Percentiles rank a stretch among this genome's conserved stretches.
These are phyloP conservation scores for Zopfia rhizophila DNA, from an alignment of 2,329 filamentous ascomycete species.

Conservation along the genomic window DNA sequence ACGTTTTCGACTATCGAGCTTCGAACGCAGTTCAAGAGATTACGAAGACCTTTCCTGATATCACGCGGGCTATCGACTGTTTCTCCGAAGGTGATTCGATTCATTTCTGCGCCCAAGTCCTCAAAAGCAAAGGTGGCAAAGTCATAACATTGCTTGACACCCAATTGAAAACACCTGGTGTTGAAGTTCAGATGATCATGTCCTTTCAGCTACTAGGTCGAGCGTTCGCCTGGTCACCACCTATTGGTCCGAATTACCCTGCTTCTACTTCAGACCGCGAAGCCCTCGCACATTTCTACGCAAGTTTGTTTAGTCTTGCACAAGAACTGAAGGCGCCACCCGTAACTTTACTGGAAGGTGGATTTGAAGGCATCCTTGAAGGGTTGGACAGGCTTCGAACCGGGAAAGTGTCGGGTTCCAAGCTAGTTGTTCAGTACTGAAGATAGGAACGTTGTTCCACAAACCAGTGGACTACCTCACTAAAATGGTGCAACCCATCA, in stretches of 20 bases:
- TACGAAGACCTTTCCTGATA: conserved; percentile 26
- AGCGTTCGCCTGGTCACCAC: conserved; percentile 37
- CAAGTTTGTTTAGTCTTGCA: conserved; percentile 21
- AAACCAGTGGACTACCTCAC: too few relatives aligned
- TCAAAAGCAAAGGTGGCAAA: conserved; percentile 38
- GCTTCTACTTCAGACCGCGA: conserved; percentile 35
- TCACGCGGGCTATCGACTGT: conserved; percentile 44
- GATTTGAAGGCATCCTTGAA: conserved; percentile 16
- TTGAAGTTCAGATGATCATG: conserved; percentile 33
- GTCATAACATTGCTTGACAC: conserved; percentile 38
- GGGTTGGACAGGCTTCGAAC: conserved; percentile 29
- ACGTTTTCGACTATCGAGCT: conserved; percentile 20
- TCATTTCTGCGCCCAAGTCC: conserved; percentile 36
- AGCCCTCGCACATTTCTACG: conserved; percentile 31
- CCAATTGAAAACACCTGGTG: conserved; percentile 26
- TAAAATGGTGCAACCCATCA: too few relatives aligned
- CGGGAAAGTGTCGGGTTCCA: conserved; percentile 32
- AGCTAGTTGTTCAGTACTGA: too few relatives aligned
- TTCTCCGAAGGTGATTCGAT: conserved; percentile 44
- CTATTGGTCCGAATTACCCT: conserved; percentile 40
- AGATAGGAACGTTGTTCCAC: too few relatives aligned
- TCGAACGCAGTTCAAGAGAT: too few relatives aligned
- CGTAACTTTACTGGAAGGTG: conserved; percentile 21
- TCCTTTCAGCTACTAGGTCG: conserved; percentile 35
- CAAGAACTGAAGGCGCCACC: conserved; percentile 29